Evolutionary conservation across 2,329 filamentous ascomycete genomes (phyloP).

Genomic region (Fusarium sp.): DNA sequence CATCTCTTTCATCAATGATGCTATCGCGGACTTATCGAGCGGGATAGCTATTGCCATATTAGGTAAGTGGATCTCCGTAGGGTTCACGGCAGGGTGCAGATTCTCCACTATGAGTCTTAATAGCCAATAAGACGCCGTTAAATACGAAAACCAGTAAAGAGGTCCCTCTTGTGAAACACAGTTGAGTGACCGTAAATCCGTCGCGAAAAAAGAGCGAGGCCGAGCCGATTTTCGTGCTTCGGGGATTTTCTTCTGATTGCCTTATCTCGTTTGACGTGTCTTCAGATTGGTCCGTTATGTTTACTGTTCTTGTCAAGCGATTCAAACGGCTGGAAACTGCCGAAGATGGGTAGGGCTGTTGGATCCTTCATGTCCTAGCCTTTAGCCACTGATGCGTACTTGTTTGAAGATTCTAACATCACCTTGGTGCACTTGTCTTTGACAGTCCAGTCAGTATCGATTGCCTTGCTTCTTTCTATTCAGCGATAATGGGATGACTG

Average conservation of each 20-base stretch:
- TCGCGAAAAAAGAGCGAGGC: background rate
- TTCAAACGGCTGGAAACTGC: background rate
- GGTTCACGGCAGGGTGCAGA: background rate
- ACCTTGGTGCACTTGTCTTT: no score
- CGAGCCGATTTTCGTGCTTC: background rate
- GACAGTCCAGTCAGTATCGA: no score
- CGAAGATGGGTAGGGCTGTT: background rate
- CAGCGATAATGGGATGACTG: no score
- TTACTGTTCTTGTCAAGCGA: background rate
- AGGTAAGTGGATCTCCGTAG: slow-evolving; percentile 11
- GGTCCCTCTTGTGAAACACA: background rate
- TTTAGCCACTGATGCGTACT: background rate
- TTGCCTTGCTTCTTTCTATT: no score
- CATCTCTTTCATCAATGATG: slow-evolving; percentile 10
- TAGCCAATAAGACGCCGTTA: slow-evolving; percentile 5
- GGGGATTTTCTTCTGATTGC: rapidly evolving
- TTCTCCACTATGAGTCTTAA: rapidly evolving
- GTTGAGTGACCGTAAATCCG: background rate
- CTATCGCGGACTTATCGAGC: slow-evolving; percentile 8
- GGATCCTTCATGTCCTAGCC: background rate
- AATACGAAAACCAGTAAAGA: slow-evolving; percentile 25
- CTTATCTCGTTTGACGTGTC: background rate
- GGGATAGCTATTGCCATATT: slow-evolving; percentile 15
- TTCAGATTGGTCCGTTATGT: background rate
- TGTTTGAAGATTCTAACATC: background rate